These are phyloP conservation scores for Pelargonium myrrhifolium DNA, from an alignment of 441 rosid species.

Conservation along the genomic window DNA sequence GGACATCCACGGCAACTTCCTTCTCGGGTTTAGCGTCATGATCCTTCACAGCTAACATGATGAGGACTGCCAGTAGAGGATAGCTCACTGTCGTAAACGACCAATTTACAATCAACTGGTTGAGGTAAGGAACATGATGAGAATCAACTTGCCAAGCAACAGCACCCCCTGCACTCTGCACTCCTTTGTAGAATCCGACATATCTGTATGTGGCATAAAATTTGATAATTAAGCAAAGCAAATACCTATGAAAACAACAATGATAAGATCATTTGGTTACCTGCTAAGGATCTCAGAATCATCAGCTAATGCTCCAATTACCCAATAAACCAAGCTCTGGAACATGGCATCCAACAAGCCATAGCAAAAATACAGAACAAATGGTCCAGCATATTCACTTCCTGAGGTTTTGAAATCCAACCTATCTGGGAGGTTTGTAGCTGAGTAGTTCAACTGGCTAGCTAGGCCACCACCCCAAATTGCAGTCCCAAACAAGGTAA, in stretches of 20 bases:
- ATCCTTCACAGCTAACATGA: conserved; percentile 39
- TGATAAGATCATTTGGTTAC: not conserved
- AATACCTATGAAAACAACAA: not conserved
- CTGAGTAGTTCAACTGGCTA: not conserved
- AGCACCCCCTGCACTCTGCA: conserved; percentile 49
- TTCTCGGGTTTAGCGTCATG: conserved; percentile 9
- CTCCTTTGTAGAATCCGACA: conserved; percentile 47
- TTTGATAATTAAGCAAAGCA: not conserved
- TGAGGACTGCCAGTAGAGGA: conserved; percentile 38
- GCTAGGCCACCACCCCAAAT: conserved; percentile 2
- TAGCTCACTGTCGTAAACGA: conserved; percentile 38
- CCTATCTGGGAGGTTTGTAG: not conserved
- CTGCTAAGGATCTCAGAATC: conserved; percentile 2
- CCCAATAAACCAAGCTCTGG: conserved; percentile 4
- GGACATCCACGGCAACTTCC: not conserved
- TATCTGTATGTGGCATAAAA: conserved; percentile 21
- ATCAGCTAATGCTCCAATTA: conserved; percentile 2
- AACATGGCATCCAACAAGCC: conserved; percentile 4
- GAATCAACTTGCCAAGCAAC: conserved; percentile 52
- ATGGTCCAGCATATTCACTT: not conserved
- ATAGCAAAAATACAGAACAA: not conserved
- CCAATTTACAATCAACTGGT: conserved; percentile 39
- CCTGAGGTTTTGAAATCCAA: not conserved
- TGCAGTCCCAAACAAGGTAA: not conserved
- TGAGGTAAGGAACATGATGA: conserved; percentile 31